phyloP scores from a whole-genome alignment of 495 filamentous ascomycete genomes.

The Letharia lupina region DNA sequence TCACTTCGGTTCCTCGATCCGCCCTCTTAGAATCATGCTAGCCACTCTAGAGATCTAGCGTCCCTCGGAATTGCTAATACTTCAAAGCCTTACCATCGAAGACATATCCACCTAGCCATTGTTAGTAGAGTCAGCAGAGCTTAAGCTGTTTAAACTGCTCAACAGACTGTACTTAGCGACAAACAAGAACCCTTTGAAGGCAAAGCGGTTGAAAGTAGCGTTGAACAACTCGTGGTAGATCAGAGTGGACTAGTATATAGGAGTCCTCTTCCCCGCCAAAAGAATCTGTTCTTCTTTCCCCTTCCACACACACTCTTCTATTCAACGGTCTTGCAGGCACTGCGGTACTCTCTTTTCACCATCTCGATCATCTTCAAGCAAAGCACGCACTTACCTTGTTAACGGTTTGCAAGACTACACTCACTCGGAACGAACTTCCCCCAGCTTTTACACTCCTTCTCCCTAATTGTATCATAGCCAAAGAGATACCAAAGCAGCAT shows the following conservation, averaged over 20 bases:
- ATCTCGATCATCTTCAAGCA: neutral
- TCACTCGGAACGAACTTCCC: neutral
- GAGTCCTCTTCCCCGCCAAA: neutral
- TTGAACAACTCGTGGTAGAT: neutral
- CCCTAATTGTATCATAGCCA: neutral
- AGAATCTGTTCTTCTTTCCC: slow-evolving; percentile 2
- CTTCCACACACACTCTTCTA: neutral
- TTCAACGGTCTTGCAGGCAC: neutral
- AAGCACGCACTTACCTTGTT: neutral
- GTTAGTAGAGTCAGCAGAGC: neutral
- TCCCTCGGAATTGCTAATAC: neutral
- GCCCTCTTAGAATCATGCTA: neutral
- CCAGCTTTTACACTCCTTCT: neutral
- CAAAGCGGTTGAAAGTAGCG: neutral
- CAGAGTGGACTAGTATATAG: slow-evolving; percentile 1
- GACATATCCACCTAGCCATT: neutral
- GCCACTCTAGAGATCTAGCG: neutral
- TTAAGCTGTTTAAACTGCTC: neutral
- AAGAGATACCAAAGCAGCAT: slow-evolving; percentile 5
- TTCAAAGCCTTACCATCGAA: neutral
- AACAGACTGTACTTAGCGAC: neutral
- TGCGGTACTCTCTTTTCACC: neutral
- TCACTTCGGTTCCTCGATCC: neutral
- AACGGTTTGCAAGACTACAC: neutral
- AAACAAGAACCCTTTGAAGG: neutral